phyloP scores from a whole-genome alignment of 345 rosid species.

The Rhizophora apiculata region DNA sequence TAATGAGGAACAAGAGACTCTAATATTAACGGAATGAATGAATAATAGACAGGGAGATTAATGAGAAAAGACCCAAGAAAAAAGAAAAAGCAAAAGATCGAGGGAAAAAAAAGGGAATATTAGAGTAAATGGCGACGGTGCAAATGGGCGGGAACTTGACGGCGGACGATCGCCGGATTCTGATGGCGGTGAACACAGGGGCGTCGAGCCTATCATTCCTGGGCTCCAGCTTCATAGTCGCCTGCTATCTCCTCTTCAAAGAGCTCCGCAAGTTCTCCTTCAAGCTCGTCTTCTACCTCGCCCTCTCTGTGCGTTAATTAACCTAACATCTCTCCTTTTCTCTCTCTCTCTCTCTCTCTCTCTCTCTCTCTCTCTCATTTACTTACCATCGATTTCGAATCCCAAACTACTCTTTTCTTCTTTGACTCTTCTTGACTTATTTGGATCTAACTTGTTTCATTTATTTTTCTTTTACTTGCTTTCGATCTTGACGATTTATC shows the following conservation, averaged over 20 bases:
- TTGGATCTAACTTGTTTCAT: not conserved
- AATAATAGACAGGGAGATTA: too few relatives aligned
- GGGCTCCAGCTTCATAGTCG: conserved; percentile 86
- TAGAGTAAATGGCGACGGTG: conserved; percentile 23
- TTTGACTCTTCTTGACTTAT: not conserved
- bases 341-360: conserved; percentile 1
- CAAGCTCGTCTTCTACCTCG: conserved; percentile 97
- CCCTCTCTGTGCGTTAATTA: conserved; percentile 56
- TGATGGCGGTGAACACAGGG: conserved; percentile 58
- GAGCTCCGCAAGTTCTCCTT: conserved; percentile 96
- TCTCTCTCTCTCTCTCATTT: not conserved
- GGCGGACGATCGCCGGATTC: conserved; percentile 48
- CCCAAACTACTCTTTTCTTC: not conserved
- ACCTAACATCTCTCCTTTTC: not conserved
- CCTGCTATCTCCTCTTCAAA: conserved; percentile 82
- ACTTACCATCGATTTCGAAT: too few relatives aligned
- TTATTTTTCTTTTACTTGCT: too few relatives aligned
- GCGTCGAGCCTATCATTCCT: conserved; percentile 80
- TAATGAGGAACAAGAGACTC: too few relatives aligned
- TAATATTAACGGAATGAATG: too few relatives aligned
- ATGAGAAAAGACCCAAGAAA: accelerated
- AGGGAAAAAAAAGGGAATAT: too few relatives aligned
- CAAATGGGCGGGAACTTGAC: conserved; percentile 45
- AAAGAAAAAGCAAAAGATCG: too few relatives aligned
- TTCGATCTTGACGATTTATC: too few relatives aligned